Percentiles rank a stretch among this genome's conserved stretches.
phyloP scores from a whole-genome alignment of 2,329 filamentous ascomycete species.

The Diplodia sapinea region DNA sequence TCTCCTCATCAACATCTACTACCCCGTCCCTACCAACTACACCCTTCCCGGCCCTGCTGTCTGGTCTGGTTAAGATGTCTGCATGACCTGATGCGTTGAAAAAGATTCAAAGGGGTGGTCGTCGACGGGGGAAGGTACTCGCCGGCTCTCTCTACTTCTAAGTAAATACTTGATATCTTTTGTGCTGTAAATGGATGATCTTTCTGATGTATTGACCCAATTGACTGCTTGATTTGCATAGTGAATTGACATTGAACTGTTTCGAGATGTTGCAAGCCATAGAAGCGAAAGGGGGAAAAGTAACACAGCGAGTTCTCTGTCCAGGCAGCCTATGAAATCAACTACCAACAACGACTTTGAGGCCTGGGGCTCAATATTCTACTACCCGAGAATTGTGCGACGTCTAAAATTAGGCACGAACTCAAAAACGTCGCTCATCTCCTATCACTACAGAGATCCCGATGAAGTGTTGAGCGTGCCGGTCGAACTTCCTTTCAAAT shows the following conservation, averaged over 20 bases:
- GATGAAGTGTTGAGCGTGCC: not conserved
- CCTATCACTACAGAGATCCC: not conserved
- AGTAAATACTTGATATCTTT: constrained; percentile 13
- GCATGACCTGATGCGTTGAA: not conserved
- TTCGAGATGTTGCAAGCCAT: no score
- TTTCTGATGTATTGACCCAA: not conserved
- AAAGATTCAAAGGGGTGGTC: not conserved
- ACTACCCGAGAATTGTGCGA: not conserved
- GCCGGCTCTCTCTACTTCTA: not conserved
- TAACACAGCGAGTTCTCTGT: no score
- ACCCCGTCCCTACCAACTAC: constrained; percentile 36
- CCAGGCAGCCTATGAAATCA: not conserved
- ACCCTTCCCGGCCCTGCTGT: constrained; percentile 42
- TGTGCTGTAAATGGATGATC: constrained; percentile 1
- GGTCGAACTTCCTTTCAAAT: not conserved
- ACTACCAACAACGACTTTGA: not conserved
- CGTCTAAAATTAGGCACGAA: not conserved
- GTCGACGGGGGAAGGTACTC: not conserved
- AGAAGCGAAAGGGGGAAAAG: no score
- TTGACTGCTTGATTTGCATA: not conserved
- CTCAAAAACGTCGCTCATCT: not conserved
- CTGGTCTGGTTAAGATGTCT: constrained; percentile 38
- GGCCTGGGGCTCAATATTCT: not conserved
- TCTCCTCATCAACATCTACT: constrained; percentile 44
- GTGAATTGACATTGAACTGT: not conserved